Conservation (phyloP, 2,329 filamentous ascomycete species). For the Plectosphaerella cucumerina region DNA sequence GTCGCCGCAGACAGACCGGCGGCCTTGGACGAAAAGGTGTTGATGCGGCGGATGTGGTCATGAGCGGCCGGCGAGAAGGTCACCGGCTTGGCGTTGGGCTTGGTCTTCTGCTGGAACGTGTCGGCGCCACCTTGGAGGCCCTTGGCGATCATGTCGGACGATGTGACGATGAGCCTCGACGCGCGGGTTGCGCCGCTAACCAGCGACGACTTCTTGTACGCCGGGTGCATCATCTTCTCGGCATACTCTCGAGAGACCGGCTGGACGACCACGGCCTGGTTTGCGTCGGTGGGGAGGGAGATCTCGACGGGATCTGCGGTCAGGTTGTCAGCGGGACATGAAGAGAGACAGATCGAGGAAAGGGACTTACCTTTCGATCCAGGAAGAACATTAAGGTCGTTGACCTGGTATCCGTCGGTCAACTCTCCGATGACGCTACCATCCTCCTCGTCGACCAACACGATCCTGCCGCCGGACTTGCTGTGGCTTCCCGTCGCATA, state of each 20-base stretch:
- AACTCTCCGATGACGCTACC: conserved; percentile 93
- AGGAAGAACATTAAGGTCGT: conserved; percentile 69
- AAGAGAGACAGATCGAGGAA: not conserved
- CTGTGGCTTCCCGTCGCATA: conserved; percentile 65
- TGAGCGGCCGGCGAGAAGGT: conserved; percentile 86
- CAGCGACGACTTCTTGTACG: conserved; percentile 83
- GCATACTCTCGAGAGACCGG: conserved; percentile 69
- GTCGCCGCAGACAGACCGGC: conserved; percentile 81
- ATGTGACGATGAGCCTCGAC: conserved; percentile 87
- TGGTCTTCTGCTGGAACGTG: conserved; percentile 73
- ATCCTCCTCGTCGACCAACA: conserved; percentile 92
- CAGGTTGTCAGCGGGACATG: not conserved
- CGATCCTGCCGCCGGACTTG: conserved; percentile 69
- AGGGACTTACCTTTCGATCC: conserved; percentile 75
- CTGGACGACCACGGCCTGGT: conserved; percentile 59
- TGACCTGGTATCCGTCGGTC: conserved; percentile 74
- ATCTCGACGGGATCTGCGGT: conserved; percentile 72
- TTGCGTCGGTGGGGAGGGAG: conserved; percentile 64
- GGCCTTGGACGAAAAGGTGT: conserved; percentile 76
- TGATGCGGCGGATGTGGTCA: conserved; percentile 80
- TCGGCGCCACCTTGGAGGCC: conserved; percentile 75
- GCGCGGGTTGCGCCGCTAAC: conserved; percentile 85
- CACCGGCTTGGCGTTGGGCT: conserved; percentile 74
- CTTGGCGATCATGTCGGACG: conserved; percentile 74
- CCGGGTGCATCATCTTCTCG: conserved; percentile 75